Evolutionary conservation across 2,329 filamentous ascomycete species (phyloP).

Genomic region (Colletotrichum liriopes): DNA sequence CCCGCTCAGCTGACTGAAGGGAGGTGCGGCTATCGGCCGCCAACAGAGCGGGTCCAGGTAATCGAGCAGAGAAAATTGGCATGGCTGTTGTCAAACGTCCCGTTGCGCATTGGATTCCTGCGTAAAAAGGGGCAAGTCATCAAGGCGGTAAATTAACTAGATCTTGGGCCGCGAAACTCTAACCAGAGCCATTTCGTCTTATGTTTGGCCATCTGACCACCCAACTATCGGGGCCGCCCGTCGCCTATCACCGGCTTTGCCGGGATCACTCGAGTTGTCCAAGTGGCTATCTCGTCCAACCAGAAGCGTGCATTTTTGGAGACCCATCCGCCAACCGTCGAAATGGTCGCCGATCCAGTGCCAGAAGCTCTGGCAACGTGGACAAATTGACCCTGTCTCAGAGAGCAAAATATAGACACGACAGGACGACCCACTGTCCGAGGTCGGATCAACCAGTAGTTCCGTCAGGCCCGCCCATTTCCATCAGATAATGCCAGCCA

Average conservation of each 20-base stretch:
- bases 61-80: neutral
- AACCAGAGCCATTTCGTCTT: constrained; percentile 23
- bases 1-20: constrained; percentile 22
- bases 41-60: neutral
- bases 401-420: constrained; percentile 10
- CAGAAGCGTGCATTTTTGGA: constrained; percentile 25
- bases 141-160: constrained; percentile 11
- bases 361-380: constrained; percentile 24
- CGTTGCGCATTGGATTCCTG: neutral
- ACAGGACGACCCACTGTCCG: constrained; percentile 38
- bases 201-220: constrained; percentile 37
- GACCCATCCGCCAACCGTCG: constrained; percentile 22
- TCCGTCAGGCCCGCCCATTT: constrained; percentile 40
- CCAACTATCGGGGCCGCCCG: constrained; percentile 11
- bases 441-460: constrained; percentile 42
- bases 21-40: constrained; percentile 12
- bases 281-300: constrained; percentile 33
- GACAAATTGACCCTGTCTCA: constrained; percentile 32
- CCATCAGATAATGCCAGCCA: constrained; percentile 31
- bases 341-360: constrained; percentile 28
- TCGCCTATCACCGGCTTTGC: constrained; percentile 43
- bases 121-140: neutral
- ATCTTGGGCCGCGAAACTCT: constrained; percentile 18
- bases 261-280: constrained; percentile 24
- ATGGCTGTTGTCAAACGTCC: neutral